phyloP scores from a whole-genome alignment of 73 alveolate genomes.

The Paramecium primaurelia region DNA sequence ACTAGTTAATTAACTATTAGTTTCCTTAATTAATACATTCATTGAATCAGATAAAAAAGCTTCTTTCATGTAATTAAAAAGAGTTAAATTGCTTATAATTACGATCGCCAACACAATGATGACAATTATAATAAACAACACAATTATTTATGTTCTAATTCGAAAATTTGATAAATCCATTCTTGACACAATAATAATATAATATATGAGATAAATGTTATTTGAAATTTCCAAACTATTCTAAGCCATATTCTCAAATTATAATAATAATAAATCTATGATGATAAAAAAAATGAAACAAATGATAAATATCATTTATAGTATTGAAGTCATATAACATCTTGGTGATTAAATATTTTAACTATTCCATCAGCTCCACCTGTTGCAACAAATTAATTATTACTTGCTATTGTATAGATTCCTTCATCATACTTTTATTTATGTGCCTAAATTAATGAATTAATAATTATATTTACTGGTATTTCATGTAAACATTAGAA shows the following conservation, averaged over 20 bases:
- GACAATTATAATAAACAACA: not conserved
- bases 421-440: slow-evolving; percentile 56
- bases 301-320: not conserved
- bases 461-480: slow-evolving; percentile 24
- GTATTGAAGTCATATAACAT: not conserved
- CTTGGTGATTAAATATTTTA: slow-evolving; percentile 42
- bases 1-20: not conserved
- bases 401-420: not conserved
- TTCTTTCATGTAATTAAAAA: not conserved
- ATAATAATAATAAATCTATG: not conserved
- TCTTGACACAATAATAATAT: not conserved
- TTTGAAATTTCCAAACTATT: not conserved
- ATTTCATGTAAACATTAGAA: slow-evolving; percentile 66
- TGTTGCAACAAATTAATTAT: not conserved
- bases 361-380: slow-evolving; percentile 66
- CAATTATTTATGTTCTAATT: not conserved
- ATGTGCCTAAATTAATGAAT: slow-evolving; percentile 11
- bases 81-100: not conserved
- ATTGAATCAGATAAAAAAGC: not conserved
- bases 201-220: not conserved
- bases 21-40: not conserved
- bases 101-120: not conserved
- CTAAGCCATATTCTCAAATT: not conserved
- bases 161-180: not conserved
- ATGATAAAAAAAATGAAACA: not conserved